These are phyloP conservation scores for Leccinellum rugosiceps DNA, from an alignment of 768 basidiomycete genomes.

Conservation along the genomic window DNA sequence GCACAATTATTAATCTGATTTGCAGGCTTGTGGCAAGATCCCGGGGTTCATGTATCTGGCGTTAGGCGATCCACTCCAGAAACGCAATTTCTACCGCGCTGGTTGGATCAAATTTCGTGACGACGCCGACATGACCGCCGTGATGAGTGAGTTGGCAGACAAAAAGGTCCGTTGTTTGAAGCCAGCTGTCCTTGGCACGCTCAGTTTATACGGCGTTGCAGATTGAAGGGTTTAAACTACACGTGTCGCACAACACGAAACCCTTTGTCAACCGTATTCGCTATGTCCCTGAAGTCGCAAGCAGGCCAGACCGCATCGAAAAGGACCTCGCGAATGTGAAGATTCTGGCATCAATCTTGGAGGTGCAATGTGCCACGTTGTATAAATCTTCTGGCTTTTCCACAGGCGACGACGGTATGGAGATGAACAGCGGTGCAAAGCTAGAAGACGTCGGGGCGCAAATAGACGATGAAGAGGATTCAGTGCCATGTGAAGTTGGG, in stretches of 20 bases:
- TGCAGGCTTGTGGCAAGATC: constrained; percentile 69
- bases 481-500: constrained; percentile 61
- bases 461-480: constrained; percentile 40
- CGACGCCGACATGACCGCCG: constrained; percentile 75
- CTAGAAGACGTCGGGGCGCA: constrained; percentile 32
- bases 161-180: constrained; percentile 60
- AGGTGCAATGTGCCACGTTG: constrained; percentile 61
- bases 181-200: neutral
- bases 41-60: constrained; percentile 88
- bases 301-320: constrained; percentile 72
- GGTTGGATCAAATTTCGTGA: constrained; percentile 90
- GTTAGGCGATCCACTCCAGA: constrained; percentile 87
- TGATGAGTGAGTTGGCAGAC: constrained; percentile 73
- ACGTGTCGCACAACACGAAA: constrained; percentile 77
- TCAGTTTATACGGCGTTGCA: constrained; percentile 31
- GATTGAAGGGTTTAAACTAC: constrained; percentile 95
- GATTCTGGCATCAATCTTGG: constrained; percentile 66
- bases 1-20: constrained; percentile 5
- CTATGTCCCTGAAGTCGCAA: constrained; percentile 78
- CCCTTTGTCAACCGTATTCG: constrained; percentile 78
- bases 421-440: constrained; percentile 28
- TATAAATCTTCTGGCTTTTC: constrained; percentile 35
- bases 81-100: constrained; percentile 90
- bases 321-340: constrained; percentile 81
- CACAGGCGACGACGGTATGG: constrained; percentile 17